phyloP scores from a whole-genome alignment of 352 stramenopile species.

The Phytopythium cucurbitacearum region DNA sequence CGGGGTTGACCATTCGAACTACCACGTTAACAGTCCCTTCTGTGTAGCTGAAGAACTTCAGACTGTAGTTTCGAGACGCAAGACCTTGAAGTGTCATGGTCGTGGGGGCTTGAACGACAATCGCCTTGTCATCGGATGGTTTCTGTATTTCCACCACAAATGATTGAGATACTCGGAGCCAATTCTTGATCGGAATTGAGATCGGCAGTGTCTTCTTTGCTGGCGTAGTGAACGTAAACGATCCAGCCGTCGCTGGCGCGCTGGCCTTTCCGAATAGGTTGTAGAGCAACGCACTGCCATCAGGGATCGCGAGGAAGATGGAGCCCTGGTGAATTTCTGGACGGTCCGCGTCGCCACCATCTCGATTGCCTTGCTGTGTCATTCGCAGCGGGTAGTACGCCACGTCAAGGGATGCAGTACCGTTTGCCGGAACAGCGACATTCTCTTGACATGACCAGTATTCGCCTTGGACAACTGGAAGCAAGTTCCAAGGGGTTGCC shows the following conservation, averaged over 20 bases:
- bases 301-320: constrained; percentile 89
- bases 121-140: constrained; percentile 26
- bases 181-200: constrained; percentile 82
- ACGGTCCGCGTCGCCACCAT: constrained; percentile 19
- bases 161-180: constrained; percentile 74
- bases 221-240: constrained; percentile 42
- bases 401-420: constrained; percentile 57
- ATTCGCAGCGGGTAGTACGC: constrained; percentile 85
- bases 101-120: constrained; percentile 59
- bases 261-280: constrained; percentile 76
- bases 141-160: constrained; percentile 75
- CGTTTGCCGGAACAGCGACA: constrained; percentile 70
- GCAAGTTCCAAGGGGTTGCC: constrained; percentile 77
- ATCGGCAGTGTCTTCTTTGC: constrained; percentile 81
- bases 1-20: constrained; percentile 79
- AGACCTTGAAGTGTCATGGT: constrained; percentile 61
- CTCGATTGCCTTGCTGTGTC: constrained; percentile 40
- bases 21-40: constrained; percentile 50
- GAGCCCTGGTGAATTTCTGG: constrained; percentile 65
- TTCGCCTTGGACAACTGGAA: constrained; percentile 82
- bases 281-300: constrained; percentile 86
- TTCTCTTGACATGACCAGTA: constrained; percentile 86
- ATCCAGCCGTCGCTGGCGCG: constrained; percentile 34
- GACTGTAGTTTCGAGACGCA: constrained; percentile 66
- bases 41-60: constrained; percentile 89